Base-by-base conservation (phyloP, 2,329 filamentous ascomycete species). In the Capronia americana region DNA sequence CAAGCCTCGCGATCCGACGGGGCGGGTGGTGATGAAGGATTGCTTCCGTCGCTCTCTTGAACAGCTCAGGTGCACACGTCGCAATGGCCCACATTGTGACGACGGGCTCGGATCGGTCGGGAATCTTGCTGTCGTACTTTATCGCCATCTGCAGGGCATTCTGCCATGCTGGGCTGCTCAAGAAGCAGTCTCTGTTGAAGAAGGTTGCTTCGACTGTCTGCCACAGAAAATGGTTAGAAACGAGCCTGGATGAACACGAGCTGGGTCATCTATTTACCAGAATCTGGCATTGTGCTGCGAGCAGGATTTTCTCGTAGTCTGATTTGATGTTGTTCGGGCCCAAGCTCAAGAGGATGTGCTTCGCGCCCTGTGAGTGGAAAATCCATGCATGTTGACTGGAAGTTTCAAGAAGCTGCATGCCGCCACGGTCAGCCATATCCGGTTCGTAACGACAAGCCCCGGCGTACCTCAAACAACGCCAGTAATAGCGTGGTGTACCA, bases 401-500 rank as follows among this genome's bases (percentile, higher is more conserved):
- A n/a, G 59, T 53, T 34, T 64, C 65, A 8, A 67, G 60, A 32
- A 67, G 34, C 65, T 67, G 56, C 2, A 51, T 26, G 46, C 11
- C 24, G 4, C 28, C 34, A 28, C 23, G 20, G 51, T 67, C 56
- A 67, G 56, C 50, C 56, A 54, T 26, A 8, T 46, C 44, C 24
- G 11, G 26, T 24, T 5, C 20, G 24, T 14, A 28, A 50, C 17
- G 23, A 6, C 20, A 1, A 34, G 28, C 28, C 38, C 30, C 1
- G 17, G 6, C 61, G n/a, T 50, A 67, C 65, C 61, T 67, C 65
- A 38, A 63, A 61, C 8, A 67, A 41, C 17, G 57, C 51, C 28
- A 67, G 54, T 24, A 63, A 55, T 28, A 67, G 24, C 20, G 65
- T 67, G 11, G 65, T 62, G 46, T 67, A 67, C 65, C 65, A 67